Percentiles rank a stretch among this genome's conserved stretches.
Evolutionary conservation across 106 monocot species (phyloP).

Genomic region (Phalaenopsis equestris): DNA sequence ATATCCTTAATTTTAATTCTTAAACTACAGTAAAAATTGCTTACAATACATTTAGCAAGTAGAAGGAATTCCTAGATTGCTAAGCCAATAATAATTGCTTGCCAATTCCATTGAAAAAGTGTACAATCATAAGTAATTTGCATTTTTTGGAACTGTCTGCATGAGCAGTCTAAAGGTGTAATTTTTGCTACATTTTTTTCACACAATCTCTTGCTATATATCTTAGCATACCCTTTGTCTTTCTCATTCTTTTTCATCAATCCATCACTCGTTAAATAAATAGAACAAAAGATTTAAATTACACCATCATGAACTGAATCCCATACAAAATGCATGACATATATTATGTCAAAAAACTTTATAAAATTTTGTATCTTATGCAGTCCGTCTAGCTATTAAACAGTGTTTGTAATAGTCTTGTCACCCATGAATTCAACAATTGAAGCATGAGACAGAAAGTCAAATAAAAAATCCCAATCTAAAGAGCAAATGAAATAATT

Average conservation of each 20-base stretch:
- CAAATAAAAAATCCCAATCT: slow-evolving; percentile 59
- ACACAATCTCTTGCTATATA: background rate
- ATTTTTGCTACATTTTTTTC: background rate
- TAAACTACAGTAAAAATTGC: slow-evolving; percentile 5
- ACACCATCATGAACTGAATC: slow-evolving; percentile 41
- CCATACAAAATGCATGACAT: slow-evolving; percentile 57
- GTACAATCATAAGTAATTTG: background rate
- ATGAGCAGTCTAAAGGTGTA: background rate
- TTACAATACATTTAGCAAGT: slow-evolving; percentile 52
- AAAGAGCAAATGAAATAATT: slow-evolving; percentile 6
- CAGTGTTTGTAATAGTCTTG: slow-evolving; percentile 49
- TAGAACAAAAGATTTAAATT: background rate
- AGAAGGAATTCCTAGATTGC: slow-evolving; percentile 53
- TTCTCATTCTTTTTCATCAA: background rate
- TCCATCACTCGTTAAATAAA: background rate
- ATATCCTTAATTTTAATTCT: background rate
- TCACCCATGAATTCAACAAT: slow-evolving; percentile 75
- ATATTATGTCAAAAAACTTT: slow-evolving; percentile 43
- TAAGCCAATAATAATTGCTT: slow-evolving; percentile 51
- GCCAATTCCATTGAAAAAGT: slow-evolving; percentile 64
- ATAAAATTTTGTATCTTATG: slow-evolving; percentile 56
- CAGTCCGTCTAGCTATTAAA: slow-evolving; percentile 67
- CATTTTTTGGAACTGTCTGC: background rate
- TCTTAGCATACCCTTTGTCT: background rate
- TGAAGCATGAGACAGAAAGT: slow-evolving; percentile 64